Evolutionary conservation across 495 filamentous ascomycete species (phyloP).

Genomic region (Annulohypoxylon nitens): DNA sequence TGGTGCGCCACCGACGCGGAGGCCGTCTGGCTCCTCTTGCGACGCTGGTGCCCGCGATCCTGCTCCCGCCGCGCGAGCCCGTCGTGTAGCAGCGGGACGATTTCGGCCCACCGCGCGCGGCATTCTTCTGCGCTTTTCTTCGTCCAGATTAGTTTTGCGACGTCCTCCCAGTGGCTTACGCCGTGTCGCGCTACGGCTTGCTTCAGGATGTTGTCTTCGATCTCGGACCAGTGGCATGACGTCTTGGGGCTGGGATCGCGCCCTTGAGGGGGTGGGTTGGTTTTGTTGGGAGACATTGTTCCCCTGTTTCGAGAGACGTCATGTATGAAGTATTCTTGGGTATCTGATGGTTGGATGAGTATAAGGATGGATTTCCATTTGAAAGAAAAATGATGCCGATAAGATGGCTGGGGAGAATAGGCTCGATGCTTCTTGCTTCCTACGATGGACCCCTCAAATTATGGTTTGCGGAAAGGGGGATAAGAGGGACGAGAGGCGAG

Average conservation of each 20-base stretch:
- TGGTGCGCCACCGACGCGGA: neutral
- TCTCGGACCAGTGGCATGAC: constrained; percentile 31
- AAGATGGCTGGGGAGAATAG: neutral
- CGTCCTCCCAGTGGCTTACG: constrained; percentile 38
- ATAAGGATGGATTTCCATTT: neutral
- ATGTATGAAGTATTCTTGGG: neutral
- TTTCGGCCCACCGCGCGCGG: constrained; percentile 29
- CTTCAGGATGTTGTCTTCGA: constrained; percentile 41
- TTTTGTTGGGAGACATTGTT: constrained; percentile 4
- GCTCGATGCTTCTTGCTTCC: neutral
- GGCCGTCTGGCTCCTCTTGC: constrained; percentile 22
- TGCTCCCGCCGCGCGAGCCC: constrained; percentile 8
- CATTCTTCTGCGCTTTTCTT: constrained; percentile 31
- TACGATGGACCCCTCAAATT: neutral
- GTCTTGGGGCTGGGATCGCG: neutral
- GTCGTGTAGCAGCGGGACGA: constrained; percentile 27
- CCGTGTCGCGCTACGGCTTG: constrained; percentile 33
- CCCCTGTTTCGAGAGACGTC: neutral
- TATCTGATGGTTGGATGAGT: neutral
- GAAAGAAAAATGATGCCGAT: neutral
- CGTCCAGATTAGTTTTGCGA: constrained; percentile 35
- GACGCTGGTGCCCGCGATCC: neutral
- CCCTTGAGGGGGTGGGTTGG: neutral
- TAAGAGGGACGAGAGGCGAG: neutral
- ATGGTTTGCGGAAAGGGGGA: neutral